Conservation (phyloP, 192 early-diverging fungal genomes). For the Dissophora globulifera region DNA sequence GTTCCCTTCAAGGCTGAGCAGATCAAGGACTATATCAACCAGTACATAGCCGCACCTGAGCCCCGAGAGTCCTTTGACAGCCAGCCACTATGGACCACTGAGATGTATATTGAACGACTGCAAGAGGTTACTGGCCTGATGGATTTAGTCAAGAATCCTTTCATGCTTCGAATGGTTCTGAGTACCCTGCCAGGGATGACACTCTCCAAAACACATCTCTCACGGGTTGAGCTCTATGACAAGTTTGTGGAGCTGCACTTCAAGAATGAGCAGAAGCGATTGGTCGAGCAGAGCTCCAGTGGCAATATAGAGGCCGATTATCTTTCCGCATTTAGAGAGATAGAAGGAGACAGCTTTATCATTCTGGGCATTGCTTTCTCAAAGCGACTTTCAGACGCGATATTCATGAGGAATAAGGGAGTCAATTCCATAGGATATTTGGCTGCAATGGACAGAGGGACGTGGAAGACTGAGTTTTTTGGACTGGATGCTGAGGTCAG, state of each 20-base stretch:
- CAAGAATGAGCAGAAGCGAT: neutral
- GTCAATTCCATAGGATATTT: no score
- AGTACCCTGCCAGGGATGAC: neutral
- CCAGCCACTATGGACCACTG: neutral
- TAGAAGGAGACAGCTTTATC: no score
- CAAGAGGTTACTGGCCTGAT: neutral
- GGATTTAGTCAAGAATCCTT: slow-evolving; percentile 11
- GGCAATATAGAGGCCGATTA: neutral
- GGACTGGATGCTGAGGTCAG: no score
- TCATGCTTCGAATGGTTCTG: neutral
- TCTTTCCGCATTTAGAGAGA: neutral
- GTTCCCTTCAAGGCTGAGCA: neutral
- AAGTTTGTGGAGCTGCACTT: neutral
- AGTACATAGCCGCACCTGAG: neutral
- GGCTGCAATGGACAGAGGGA: no score
- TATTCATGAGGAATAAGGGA: no score
- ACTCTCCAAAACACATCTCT: neutral
- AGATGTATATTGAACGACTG: neutral
- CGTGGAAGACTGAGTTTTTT: no score
- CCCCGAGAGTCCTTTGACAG: neutral
- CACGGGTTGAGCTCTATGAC: slow-evolving; percentile 1
- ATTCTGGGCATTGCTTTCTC: no score
- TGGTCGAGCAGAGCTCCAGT: neutral
- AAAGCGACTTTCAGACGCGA: no score
- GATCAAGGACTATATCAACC: slow-evolving; percentile 3